Conservation (phyloP, 2,329 filamentous ascomycete genomes). For the Phyllosticta ampelicida region DNA sequence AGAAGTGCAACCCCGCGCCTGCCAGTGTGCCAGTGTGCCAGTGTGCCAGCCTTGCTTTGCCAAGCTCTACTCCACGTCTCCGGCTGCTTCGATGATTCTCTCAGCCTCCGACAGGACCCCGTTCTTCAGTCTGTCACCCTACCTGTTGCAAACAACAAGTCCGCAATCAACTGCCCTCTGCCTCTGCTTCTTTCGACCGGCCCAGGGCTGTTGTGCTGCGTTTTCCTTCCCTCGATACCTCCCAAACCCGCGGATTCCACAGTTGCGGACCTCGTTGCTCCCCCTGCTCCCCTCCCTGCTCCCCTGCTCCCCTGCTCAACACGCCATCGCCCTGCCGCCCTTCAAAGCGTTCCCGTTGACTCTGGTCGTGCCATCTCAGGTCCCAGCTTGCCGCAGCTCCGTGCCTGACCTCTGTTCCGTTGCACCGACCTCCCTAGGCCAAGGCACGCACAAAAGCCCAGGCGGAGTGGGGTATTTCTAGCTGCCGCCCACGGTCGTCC, state of each 20-base stretch:
- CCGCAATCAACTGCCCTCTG: neutral
- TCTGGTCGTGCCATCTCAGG: neutral
- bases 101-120: neutral
- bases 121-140: neutral
- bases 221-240: neutral
- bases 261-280: neutral
- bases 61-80: neutral
- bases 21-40: no score
- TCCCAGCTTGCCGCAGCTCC: neutral
- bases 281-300: no score
- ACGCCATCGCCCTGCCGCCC: neutral
- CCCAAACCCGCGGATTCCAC: neutral
- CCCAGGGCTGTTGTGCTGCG: no score
- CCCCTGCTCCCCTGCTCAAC: neutral
- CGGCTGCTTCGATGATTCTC: no score
- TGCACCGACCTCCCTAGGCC: neutral
- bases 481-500: neutral
- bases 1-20: no score
- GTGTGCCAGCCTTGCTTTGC: neutral
- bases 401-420: neutral
- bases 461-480: neutral
- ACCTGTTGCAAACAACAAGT: neutral
- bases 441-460: neutral
- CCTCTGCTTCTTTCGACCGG: no score
- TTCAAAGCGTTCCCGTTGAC: neutral